Conservation (phyloP, 176 grass and related monocot genomes). For the Hsuehochloa calcarea region DNA sequence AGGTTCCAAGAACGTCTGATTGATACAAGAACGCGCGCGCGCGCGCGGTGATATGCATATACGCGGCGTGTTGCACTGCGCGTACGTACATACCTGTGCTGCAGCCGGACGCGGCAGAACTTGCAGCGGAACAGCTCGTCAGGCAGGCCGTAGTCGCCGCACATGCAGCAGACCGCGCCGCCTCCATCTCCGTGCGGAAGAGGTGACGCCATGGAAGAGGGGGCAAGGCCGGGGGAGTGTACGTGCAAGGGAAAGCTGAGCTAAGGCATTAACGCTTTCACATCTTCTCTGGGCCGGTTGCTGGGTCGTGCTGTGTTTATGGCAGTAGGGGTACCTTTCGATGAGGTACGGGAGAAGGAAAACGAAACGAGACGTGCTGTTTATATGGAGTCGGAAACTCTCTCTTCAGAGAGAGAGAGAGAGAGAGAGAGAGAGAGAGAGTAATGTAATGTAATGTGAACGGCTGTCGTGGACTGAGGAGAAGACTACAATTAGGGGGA, state of each 20-base stretch:
- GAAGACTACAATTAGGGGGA: slow-evolving; percentile 6
- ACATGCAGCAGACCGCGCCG: slow-evolving; percentile 88
- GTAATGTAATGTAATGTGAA: slow-evolving; percentile 27
- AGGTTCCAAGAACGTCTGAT: neutral
- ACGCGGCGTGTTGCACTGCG: neutral
- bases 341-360: neutral
- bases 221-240: neutral
- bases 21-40: neutral
- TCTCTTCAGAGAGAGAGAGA: neutral
- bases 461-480: neutral
- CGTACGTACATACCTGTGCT: slow-evolving; percentile 59
- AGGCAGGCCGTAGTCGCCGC: slow-evolving; percentile 75
- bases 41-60: neutral
- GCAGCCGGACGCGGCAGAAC: slow-evolving; percentile 63
- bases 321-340: slow-evolving; percentile 4
- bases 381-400: slow-evolving; percentile 6
- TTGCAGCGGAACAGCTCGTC: slow-evolving; percentile 76
- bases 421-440: neutral
- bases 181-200: neutral
- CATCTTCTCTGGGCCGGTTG: neutral
- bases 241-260: neutral
- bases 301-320: neutral
- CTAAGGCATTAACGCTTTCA: neutral
- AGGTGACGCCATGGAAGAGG: neutral
- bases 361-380: neutral